These are phyloP conservation scores for Colletotrichum liriopes DNA, from an alignment of 2,329 filamentous ascomycete species.

Conservation along the genomic window DNA sequence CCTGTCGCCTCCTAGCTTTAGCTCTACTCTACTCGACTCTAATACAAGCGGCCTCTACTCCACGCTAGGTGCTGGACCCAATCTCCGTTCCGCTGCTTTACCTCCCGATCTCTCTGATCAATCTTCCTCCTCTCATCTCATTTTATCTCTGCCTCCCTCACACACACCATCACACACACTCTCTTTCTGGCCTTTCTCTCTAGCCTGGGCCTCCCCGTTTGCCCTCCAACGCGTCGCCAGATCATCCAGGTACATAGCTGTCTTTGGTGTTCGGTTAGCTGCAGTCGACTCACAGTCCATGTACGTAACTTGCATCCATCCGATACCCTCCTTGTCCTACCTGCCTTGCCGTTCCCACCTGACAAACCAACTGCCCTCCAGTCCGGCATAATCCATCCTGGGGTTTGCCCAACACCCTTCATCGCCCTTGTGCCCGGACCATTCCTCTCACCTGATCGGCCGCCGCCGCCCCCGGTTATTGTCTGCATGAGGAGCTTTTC, in stretches of 20 bases:
- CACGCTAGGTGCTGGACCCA: neutral
- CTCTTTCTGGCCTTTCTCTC: neutral
- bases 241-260: neutral
- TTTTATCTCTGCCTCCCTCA: neutral
- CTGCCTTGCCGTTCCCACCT: neutral
- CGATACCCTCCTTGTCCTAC: neutral
- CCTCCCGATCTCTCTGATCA: neutral
- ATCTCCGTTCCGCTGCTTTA: neutral
- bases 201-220: no score
- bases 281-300: neutral
- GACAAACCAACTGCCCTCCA: neutral
- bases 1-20: neutral
- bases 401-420: neutral
- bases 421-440: neutral
- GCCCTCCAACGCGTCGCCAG: neutral
- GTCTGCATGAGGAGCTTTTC: conserved; percentile 44
- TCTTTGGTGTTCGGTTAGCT: neutral
- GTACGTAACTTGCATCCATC: neutral
- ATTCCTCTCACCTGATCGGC: conserved; percentile 19
- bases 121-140: neutral
- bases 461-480: conserved; percentile 6
- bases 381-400: conserved; percentile 19
- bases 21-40: neutral
- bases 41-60: neutral
- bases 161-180: neutral